Evolutionary conservation across 129 eudicot genomes (phyloP).

Genomic region (Logfia minima): DNA sequence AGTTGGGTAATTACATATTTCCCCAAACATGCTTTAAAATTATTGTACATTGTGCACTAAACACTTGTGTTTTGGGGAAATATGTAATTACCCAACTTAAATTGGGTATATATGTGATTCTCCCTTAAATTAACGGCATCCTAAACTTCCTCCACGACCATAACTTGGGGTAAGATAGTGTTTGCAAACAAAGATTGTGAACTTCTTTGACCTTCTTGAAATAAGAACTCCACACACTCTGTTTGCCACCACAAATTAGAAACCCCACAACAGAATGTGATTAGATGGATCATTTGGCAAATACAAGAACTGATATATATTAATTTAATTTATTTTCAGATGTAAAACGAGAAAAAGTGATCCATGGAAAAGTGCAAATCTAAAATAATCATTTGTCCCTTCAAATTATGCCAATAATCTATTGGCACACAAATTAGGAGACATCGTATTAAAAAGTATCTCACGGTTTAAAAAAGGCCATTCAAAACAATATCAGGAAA

Average conservation of each 20-base stretch:
- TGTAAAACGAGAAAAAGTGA: not conserved
- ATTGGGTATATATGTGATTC: too few relatives aligned
- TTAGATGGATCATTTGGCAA: not conserved
- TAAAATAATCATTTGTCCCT: constrained; percentile 7
- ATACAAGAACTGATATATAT: not conserved
- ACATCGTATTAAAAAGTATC: not conserved
- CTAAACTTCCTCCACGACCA: constrained; percentile 9
- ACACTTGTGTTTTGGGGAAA: too few relatives aligned
- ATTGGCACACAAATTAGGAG: not conserved
- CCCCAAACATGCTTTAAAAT: too few relatives aligned
- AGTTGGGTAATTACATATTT: too few relatives aligned
- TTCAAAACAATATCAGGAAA: not conserved
- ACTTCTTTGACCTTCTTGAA: not conserved
- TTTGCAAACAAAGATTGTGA: constrained; percentile 10
- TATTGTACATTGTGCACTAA: too few relatives aligned
- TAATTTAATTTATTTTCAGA: not conserved
- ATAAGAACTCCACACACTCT: not conserved
- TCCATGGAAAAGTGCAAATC: not conserved
- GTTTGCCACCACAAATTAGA: not conserved
- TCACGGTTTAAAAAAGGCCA: not conserved
- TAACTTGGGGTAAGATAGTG: not conserved
- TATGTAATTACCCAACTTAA: too few relatives aligned
- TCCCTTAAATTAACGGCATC: too few relatives aligned
- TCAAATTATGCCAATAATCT: not conserved
- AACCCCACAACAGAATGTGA: not conserved